Base-by-base conservation (phyloP, 306 rosid species). In the Citrullus colocynthis region DNA sequence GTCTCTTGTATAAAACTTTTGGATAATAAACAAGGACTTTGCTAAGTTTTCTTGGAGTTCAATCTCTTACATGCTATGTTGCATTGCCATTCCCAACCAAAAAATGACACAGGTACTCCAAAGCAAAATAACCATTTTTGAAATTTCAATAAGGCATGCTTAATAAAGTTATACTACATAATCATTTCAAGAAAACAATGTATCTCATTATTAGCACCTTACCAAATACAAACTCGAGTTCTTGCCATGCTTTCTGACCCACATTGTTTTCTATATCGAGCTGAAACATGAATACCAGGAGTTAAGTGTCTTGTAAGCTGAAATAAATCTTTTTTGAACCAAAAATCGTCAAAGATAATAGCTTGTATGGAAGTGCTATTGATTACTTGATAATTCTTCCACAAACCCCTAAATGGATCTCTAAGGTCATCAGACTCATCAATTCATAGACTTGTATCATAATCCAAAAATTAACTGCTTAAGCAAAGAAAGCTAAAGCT, bases 221-320 rank as follows among this genome's bases (percentile, higher is more conserved):
- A 95, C 97, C 99, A 57, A 95, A 91, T 80, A 88, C 58, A 82
- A 92, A 87, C 86, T 95, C 99, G 78, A 88, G 86, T 77, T 12
- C 83, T 85, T 95, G 99, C 99, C 99, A 95, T 57, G 78, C 82
- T 84, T 86, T 88, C 83, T 95, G 99, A 82, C 61, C 92, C 56
- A 91, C 85, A 85, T 66, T 95, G 58, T 92, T 79, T 85, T 82
- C 84, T 80, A 95, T 85, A 83, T 95, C 99, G 78, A 95, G 99
- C 99, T 95, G 93, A 83, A 87, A 67, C 52, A 66, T 1, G 14
- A 37, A 75, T 39, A 56, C 4, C 8, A 15, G 36, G 37, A 41
- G 37, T 75, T 75, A n/a, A 39, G 56, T 34, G 36, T 42, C 66
- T 48, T 13, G 10, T 28, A 73, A 28, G 39, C 57, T 73, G 77